Conservation (phyloP, 1,284 basidiomycete species). For the Trichosporon coremiiforme region DNA sequence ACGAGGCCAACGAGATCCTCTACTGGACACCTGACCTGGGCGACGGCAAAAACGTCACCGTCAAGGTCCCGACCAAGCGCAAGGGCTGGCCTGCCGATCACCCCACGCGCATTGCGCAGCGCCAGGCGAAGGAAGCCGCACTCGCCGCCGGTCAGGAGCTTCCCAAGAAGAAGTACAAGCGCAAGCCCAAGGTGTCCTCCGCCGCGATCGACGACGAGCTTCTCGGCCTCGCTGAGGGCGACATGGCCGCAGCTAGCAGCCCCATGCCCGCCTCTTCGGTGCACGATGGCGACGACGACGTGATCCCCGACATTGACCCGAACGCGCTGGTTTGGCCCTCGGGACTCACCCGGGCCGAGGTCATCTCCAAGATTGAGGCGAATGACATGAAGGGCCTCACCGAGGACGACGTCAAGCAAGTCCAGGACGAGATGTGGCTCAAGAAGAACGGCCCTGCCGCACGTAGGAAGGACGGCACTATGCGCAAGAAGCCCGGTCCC, state of each 20-base stretch:
- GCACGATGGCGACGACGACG: conserved; percentile 28
- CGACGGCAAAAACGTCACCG: conserved; percentile 24
- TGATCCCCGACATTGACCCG: conserved; percentile 28
- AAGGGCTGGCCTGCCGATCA: conserved; percentile 41
- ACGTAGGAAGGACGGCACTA: conserved; percentile 53
- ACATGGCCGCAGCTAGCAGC: conserved; percentile 27
- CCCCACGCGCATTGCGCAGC: conserved; percentile 38
- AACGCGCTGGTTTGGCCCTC: conserved; percentile 43
- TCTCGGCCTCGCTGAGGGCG: conserved; percentile 49
- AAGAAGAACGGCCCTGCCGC: conserved; percentile 39
- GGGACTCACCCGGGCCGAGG: conserved; percentile 46
- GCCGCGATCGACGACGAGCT: conserved; percentile 50
- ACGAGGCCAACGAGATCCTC: conserved; percentile 40
- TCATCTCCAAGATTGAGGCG: conserved; percentile 41
- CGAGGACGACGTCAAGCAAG: conserved; percentile 51
- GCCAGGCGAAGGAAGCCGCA: conserved; percentile 41
- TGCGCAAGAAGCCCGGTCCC: conserved; percentile 55
- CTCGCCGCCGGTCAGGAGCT: conserved; percentile 33
- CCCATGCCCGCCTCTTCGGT: conserved; percentile 26
- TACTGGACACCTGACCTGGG: conserved; percentile 28
- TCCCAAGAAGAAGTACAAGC: conserved; percentile 37
- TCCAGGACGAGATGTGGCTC: conserved; percentile 54
- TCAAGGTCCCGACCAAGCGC: conserved; percentile 33
- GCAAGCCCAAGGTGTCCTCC: conserved; percentile 32
- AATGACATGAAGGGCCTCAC: conserved; percentile 44